These are phyloP conservation scores for Lepiota subincarnata DNA, from an alignment of 768 basidiomycete species.

Conservation along the genomic window DNA sequence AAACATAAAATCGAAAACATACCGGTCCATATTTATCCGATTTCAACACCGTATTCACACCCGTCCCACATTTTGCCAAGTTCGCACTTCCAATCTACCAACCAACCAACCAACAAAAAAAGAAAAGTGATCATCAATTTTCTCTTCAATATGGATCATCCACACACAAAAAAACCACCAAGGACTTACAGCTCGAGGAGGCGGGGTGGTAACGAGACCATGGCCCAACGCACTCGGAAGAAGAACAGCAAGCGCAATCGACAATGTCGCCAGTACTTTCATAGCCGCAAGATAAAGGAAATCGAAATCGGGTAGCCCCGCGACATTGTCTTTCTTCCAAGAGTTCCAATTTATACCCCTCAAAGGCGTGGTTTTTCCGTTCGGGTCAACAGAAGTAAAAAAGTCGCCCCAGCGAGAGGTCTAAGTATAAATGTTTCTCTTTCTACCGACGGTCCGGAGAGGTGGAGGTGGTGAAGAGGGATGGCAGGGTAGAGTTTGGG, in stretches of 20 bases:
- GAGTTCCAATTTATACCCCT: constrained; percentile 1
- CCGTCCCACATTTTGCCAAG: constrained; percentile 28
- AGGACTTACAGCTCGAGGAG: constrained; percentile 25
- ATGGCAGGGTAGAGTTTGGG: no score
- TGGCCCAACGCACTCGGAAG: constrained; percentile 19
- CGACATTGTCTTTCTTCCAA: no score
- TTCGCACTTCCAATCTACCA: constrained; percentile 26
- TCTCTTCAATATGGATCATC: no score
- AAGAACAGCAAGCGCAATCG: constrained; percentile 2
- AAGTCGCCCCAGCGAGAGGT: neutral
- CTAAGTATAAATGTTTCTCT: neutral
- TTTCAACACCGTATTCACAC: constrained; percentile 22
- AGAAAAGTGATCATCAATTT: no score
- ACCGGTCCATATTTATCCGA: constrained; percentile 29
- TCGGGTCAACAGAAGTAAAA: constrained; percentile 4
- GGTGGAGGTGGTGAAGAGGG: no score
- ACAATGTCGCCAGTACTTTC: neutral
- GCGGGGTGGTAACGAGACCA: constrained; percentile 25
- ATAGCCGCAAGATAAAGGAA: neutral
- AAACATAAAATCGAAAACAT: constrained; percentile 8
- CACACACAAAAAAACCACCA: no score
- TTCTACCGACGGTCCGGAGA: constrained; percentile 9
- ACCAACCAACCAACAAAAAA: no score
- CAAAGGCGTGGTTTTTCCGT: neutral
- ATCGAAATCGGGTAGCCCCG: no score